These are phyloP conservation scores for Hyaloscypha variabilis DNA, from an alignment of 495 filamentous ascomycete species.

Conservation along the genomic window DNA sequence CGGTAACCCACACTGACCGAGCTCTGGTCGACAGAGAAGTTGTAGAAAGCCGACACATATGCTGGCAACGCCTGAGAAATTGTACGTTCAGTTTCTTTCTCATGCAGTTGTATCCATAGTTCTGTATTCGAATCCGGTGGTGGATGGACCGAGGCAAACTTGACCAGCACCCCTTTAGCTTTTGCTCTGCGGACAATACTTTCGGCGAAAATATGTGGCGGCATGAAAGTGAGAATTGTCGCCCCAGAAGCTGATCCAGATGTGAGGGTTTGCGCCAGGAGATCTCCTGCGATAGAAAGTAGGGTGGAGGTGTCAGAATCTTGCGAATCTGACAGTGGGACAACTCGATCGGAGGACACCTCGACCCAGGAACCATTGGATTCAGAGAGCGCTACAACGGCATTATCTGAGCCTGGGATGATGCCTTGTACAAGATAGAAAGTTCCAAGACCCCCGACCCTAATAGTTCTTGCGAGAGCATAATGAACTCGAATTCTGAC, in stretches of 20 bases:
- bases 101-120: not conserved
- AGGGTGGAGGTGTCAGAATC: not conserved
- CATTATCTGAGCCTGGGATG: not conserved
- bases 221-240: not conserved
- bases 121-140: not conserved
- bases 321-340: not conserved
- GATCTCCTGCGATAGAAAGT: not conserved
- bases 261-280: not conserved
- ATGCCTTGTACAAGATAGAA: not conserved
- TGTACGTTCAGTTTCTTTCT: not conserved
- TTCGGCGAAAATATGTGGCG: not conserved
- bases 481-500: not conserved
- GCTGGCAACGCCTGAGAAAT: not conserved
- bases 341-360: not conserved
- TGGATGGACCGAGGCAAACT: not conserved
- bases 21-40: not conserved
- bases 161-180: not conserved
- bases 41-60: not conserved
- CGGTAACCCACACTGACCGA: not conserved
- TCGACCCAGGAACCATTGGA: not conserved
- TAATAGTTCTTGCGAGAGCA: not conserved
- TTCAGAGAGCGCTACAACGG: not conserved
- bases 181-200: not conserved
- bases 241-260: not conserved
- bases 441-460: not conserved